Percentiles rank a stretch among this genome's conserved stretches.
phyloP scores from a whole-genome alignment of 2,329 filamentous ascomycete genomes.

The Talaromyces funiculosus region DNA sequence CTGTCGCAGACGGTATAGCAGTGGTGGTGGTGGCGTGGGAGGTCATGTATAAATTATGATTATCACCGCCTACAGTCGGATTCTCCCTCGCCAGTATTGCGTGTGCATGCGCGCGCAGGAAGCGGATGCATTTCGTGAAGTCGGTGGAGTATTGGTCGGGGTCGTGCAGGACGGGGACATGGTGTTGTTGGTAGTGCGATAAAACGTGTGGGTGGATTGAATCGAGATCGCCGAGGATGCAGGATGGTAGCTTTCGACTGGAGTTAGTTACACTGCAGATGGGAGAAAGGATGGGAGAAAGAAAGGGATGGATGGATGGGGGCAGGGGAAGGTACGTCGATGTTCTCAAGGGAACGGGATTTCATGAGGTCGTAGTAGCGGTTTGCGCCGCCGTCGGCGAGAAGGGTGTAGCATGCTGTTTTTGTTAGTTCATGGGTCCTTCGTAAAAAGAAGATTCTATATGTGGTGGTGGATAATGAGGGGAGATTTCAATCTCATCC shows the following conservation, averaged over 20 bases:
- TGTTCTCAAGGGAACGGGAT: conserved; percentile 24
- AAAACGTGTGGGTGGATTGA: conserved; percentile 62
- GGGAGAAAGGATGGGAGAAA: no score
- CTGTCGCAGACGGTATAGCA: conserved; percentile 2
- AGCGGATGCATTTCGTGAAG: conserved; percentile 74
- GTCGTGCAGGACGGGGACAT: conserved; percentile 61
- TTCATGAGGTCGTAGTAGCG: conserved; percentile 54
- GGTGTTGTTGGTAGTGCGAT: conserved; percentile 59
- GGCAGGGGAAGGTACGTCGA: conserved; percentile 24
- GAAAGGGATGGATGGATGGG: background rate
- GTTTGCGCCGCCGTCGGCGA: conserved; percentile 90
- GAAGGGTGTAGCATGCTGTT: conserved; percentile 62
- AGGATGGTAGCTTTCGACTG: conserved; percentile 50
- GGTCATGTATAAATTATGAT: conserved; percentile 13
- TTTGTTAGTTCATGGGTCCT: background rate
- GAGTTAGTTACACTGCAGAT: background rate
- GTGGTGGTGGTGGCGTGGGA: background rate
- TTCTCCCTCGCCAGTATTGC: conserved; percentile 20
- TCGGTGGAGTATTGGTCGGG: conserved; percentile 85
- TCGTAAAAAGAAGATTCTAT: background rate
- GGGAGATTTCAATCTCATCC: background rate
- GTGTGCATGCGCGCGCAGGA: conserved; percentile 42
- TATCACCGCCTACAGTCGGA: conserved; percentile 6
- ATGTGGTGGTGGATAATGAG: background rate
- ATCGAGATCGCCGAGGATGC: conserved; percentile 87